Conservation (phyloP, 148 eudicot species). For the Heliosperma pusillum region DNA sequence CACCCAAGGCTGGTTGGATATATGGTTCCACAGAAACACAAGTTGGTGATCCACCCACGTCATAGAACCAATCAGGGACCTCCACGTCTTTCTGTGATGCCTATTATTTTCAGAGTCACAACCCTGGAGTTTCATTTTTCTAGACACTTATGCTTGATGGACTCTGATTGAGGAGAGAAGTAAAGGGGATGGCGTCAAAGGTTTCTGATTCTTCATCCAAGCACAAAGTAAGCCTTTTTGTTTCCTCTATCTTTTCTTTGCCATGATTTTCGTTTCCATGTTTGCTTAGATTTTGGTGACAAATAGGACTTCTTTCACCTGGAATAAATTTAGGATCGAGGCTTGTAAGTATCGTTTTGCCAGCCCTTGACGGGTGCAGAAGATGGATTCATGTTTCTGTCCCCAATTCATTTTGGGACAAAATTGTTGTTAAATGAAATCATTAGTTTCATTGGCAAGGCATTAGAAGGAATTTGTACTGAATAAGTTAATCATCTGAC, state of each 20-base stretch:
- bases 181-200: constrained; percentile 28
- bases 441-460: not conserved
- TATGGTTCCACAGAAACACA: constrained; percentile 14
- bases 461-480: not conserved
- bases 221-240: constrained; percentile 28
- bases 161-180: not conserved
- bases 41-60: constrained; percentile 11
- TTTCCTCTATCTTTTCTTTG: not conserved
- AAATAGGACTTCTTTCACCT: not conserved
- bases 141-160: constrained; percentile 6
- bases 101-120: constrained; percentile 1
- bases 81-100: constrained; percentile 9
- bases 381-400: too few relatives aligned
- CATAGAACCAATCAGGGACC: constrained; percentile 16
- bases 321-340: not conserved
- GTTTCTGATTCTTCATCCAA: constrained; percentile 24
- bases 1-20: not conserved
- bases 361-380: too few relatives aligned
- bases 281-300: constrained; percentile 2
- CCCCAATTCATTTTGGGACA: too few relatives aligned
- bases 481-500: not conserved
- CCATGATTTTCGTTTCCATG: not conserved
- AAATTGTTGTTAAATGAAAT: not conserved
- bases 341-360: not conserved
- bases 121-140: constrained; percentile 10